Conservation (phyloP, 208 protist genomes). For the Acanthamoeba polyphaga region DNA sequence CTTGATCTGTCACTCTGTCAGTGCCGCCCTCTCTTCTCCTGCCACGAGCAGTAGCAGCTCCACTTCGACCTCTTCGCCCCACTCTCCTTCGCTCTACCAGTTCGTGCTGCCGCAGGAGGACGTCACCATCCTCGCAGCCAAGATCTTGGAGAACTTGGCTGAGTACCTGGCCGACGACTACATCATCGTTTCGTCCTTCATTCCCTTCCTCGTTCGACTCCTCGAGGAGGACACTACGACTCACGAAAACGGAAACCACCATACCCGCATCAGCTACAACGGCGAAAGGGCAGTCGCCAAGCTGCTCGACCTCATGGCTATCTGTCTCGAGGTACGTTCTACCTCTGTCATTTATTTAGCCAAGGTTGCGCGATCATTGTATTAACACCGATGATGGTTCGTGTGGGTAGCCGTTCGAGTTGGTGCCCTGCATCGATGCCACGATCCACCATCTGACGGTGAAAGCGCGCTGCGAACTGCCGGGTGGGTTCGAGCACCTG, state of each 20-base stretch:
- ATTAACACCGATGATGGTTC: neutral
- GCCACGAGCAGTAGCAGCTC: neutral
- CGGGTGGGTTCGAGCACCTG: constrained; percentile 5
- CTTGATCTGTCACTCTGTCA: constrained; percentile 9
- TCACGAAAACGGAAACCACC: neutral
- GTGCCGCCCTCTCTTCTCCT: neutral
- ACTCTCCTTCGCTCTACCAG: constrained; percentile 36
- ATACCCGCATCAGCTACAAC: neutral
- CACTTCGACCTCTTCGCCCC: neutral
- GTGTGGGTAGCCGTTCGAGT: neutral
- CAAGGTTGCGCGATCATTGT: neutral
- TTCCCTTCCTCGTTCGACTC: constrained; percentile 10
- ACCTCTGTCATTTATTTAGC: neutral
- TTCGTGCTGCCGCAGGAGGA: constrained; percentile 6
- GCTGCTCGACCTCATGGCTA: constrained; percentile 12
- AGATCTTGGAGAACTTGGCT: constrained; percentile 44
- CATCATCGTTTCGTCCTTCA: neutral
- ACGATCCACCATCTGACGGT: constrained; percentile 6
- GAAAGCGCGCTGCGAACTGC: constrained; percentile 34
- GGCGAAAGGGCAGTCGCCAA: constrained; percentile 6
- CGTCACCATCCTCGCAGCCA: constrained; percentile 11
- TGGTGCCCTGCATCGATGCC: constrained; percentile 1
- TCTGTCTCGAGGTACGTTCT: constrained; percentile 3
- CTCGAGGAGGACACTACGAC: constrained; percentile 34
- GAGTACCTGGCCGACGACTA: constrained; percentile 6